Conservation (phyloP, 768 basidiomycete genomes). For the Rhodotorula taiwanensis region DNA sequence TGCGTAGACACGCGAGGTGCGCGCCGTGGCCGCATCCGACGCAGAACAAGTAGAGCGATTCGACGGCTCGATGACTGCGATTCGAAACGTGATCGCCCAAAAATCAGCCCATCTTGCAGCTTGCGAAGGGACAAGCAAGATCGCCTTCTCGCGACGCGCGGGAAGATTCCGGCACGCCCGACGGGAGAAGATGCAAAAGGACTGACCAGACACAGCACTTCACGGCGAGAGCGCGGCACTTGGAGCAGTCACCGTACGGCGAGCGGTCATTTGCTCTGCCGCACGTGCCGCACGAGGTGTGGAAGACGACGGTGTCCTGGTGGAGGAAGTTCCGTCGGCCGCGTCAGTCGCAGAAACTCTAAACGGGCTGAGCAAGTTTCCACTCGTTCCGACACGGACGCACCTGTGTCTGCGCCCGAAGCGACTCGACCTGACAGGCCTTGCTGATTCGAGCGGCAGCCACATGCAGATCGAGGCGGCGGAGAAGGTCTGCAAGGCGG, state of each 20-base stretch:
- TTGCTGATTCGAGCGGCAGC: slow-evolving; percentile 28
- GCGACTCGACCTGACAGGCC: slow-evolving; percentile 11
- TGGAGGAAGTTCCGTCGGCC: too few relatives aligned
- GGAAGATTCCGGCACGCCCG: too few relatives aligned
- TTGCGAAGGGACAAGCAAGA: neutral
- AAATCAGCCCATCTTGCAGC: too few relatives aligned
- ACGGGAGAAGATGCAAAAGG: neutral
- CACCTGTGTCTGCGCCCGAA: slow-evolving; percentile 17
- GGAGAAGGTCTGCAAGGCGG: slow-evolving; percentile 22
- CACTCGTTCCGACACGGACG: too few relatives aligned
- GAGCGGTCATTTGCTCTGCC: slow-evolving; percentile 25
- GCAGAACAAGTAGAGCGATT: slow-evolving; percentile 26
- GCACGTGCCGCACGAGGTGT: slow-evolving; percentile 30
- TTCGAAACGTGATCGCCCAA: neutral
- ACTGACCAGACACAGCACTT: slow-evolving; percentile 31
- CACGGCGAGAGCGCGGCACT: slow-evolving; percentile 5
- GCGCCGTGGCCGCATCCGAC: slow-evolving; percentile 30
- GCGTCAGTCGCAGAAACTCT: too few relatives aligned
- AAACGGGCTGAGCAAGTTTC: too few relatives aligned
- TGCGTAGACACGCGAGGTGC: slow-evolving; percentile 23
- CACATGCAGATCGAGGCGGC: slow-evolving; percentile 15
- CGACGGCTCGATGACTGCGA: slow-evolving; percentile 21
- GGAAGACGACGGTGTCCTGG: slow-evolving; percentile 33
- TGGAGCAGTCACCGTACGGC: slow-evolving; percentile 19
- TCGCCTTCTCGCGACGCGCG: too few relatives aligned